Evolutionary conservation across 2,329 filamentous ascomycete genomes (phyloP).

Genomic region (Penicillium verrucosum): DNA sequence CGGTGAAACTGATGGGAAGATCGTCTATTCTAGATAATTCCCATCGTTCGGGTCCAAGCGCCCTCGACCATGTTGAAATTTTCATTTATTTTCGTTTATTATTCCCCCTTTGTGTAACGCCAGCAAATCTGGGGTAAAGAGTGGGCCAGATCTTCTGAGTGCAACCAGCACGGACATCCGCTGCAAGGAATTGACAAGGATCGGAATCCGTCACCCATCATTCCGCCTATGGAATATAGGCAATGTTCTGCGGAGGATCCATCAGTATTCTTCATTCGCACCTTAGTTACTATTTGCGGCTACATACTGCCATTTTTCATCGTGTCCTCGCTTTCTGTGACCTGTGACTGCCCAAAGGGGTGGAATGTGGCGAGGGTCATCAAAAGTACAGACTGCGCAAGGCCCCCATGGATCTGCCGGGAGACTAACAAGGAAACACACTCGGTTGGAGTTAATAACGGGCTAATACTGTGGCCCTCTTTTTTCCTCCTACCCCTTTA

Average conservation of each 20-base stretch:
- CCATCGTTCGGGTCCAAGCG: slow-evolving; percentile 5
- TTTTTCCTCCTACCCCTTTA: slow-evolving; percentile 2
- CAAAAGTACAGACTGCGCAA: slow-evolving; percentile 15
- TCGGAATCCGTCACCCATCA: slow-evolving; percentile 12
- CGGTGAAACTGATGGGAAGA: background rate
- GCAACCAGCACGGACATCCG: slow-evolving; percentile 27
- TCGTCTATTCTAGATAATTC: background rate
- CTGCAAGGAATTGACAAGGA: slow-evolving; percentile 26
- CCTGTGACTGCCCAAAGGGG: slow-evolving; percentile 5
- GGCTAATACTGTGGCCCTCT: background rate
- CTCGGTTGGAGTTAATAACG: slow-evolving; percentile 5
- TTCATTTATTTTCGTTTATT: background rate
- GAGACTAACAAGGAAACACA: slow-evolving; percentile 18
- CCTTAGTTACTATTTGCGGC: background rate
- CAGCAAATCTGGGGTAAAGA: slow-evolving; percentile 27
- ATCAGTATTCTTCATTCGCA: background rate
- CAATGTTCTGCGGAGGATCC: background rate
- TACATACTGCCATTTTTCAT: background rate
- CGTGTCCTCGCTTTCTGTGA: background rate
- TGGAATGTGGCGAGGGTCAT: slow-evolving; percentile 20
- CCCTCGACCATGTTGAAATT: slow-evolving; percentile 12
- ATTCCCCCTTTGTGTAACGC: slow-evolving; percentile 13
- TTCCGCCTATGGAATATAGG: background rate
- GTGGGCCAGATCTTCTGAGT: slow-evolving; percentile 27
- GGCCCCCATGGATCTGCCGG: slow-evolving; percentile 18